Base-by-base conservation (phyloP, 805 yeast genomes). In the Wickerhamomyces queroliae region DNA sequence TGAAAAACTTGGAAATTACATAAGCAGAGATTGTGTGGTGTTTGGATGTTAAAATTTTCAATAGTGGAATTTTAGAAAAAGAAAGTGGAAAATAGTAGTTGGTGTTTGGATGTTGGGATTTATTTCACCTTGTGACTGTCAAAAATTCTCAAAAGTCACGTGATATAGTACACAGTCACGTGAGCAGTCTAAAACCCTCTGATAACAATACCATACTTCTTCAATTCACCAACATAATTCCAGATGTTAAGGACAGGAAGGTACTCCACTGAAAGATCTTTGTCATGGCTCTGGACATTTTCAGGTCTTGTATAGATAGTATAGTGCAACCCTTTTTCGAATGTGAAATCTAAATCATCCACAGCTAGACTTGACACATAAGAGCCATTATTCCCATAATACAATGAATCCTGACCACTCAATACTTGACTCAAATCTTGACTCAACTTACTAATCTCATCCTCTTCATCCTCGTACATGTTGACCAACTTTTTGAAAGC, bases 391-490 rank as follows among this genome's bases (percentile, higher is more conserved):
- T 53, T 53, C 1, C 49, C 53, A 7, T 29, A 35, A 15, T 38
- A 32, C 6, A 42, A 19, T 5, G 49, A 36, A 1, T 29, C 38
- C n/a, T 41, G 43, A 7, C 33, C 9, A 18, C 1, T 22, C 1
- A 42, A 33, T 17, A 38, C 28, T 7, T 28, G 34, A n/a, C 21
- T 26, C 12, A 36, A 33, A 12, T 5, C 18, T 12, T 18, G 16
- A 8, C 7, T 6, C 12, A 27, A 13, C 7, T 15, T n/a, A 8
- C 28, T 10, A n/a, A 33, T 12, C 18, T 59, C 62, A 7, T 62
- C 70, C 32, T 67, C 69, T n/a, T 63, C 63, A 30, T 68, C 68
- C 4, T 65, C 72, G 37, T 68, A 64, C 49, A 66, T 49, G 3
- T 52, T 35, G 2, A 42, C 45, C 3, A 50, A 46, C 21, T 63